Percentiles rank a stretch among this genome's conserved stretches.
phyloP scores from a whole-genome alignment of 345 rosid species.

The Barbarea vulgaris region DNA sequence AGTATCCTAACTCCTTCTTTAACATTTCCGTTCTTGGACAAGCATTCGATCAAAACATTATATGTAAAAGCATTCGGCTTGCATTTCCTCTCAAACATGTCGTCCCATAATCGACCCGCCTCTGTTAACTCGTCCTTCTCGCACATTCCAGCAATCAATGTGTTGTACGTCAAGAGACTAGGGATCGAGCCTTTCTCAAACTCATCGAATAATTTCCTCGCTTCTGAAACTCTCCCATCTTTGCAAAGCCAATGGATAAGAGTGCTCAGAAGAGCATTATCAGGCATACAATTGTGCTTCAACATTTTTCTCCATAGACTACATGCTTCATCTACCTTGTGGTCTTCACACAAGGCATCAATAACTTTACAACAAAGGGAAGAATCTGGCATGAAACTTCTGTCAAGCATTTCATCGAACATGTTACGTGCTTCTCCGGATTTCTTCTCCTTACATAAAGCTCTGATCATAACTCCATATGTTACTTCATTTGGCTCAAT shows the following conservation, averaged over 20 bases:
- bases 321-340: slow-evolving; percentile 77
- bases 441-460: slow-evolving; percentile 64
- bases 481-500: slow-evolving; percentile 82
- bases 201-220: slow-evolving; percentile 75
- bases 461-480: slow-evolving; percentile 83
- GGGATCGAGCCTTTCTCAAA: slow-evolving; percentile 76
- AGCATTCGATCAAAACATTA: slow-evolving; percentile 71
- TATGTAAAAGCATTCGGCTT: slow-evolving; percentile 76
- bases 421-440: slow-evolving; percentile 73
- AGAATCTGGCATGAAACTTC: slow-evolving; percentile 61
- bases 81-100: slow-evolving; percentile 80
- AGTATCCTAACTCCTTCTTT: slow-evolving; percentile 69
- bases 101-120: slow-evolving; percentile 82
- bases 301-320: slow-evolving; percentile 74
- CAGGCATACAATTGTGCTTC: slow-evolving; percentile 72
- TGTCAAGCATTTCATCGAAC: slow-evolving; percentile 75
- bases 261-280: slow-evolving; percentile 72
- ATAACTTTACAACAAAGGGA: slow-evolving; percentile 79
- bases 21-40: slow-evolving; percentile 62
- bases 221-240: slow-evolving; percentile 67
- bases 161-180: slow-evolving; percentile 72
- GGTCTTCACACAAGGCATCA: slow-evolving; percentile 62
- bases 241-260: slow-evolving; percentile 87
- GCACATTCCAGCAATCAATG: slow-evolving; percentile 77
- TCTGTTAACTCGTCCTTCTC: slow-evolving; percentile 71